A percentile compares a stretch with the other conserved stretches of the same genome.
These are phyloP conservation scores for Aspergillus diversus DNA, from an alignment of 495 filamentous ascomycete species.

Conservation along the genomic window DNA sequence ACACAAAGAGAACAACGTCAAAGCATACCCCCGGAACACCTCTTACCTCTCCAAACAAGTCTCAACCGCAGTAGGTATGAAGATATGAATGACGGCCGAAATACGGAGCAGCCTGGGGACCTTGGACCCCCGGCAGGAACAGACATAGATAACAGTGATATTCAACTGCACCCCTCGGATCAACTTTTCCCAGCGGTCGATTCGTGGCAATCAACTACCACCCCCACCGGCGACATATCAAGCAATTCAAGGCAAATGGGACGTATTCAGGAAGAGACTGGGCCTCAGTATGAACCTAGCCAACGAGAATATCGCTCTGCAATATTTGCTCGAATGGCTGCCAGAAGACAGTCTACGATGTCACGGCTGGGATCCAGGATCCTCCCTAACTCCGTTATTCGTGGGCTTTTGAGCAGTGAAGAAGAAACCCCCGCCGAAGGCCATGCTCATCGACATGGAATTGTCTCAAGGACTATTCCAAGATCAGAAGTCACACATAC, in stretches of 20 bases:
- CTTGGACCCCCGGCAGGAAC: conserved; percentile 24
- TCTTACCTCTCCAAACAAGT: conserved; percentile 26
- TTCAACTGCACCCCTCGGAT: conserved; percentile 21
- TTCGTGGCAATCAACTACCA: conserved; percentile 30
- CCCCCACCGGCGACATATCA: conserved; percentile 19
- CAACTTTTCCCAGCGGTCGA: conserved; percentile 21
- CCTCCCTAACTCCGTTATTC: conserved; percentile 52
- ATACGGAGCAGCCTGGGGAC: conserved; percentile 35
- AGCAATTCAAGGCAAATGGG: conserved; percentile 33
- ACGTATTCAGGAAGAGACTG: conserved; percentile 40
- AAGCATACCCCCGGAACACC: conserved; percentile 28
- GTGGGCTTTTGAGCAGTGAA: conserved; percentile 47
- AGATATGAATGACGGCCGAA: conserved; percentile 44
- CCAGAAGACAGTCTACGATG: conserved; percentile 55
- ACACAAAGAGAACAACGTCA: conserved; percentile 45
- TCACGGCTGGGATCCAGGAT: conserved; percentile 55
- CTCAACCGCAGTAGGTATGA: conserved; percentile 42
- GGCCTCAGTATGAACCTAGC: conserved; percentile 28
- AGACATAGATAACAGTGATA: conserved; percentile 24
- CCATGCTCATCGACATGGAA: conserved; percentile 52
- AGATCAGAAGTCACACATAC: conserved; percentile 43
- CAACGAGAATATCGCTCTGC: conserved; percentile 40
- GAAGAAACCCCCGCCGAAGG: conserved; percentile 54
- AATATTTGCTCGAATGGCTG: conserved; percentile 45
- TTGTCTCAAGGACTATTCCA: conserved; percentile 43